phyloP scores from a whole-genome alignment of 495 filamentous ascomycete species.

The Penicillium psychrofluorescens region DNA sequence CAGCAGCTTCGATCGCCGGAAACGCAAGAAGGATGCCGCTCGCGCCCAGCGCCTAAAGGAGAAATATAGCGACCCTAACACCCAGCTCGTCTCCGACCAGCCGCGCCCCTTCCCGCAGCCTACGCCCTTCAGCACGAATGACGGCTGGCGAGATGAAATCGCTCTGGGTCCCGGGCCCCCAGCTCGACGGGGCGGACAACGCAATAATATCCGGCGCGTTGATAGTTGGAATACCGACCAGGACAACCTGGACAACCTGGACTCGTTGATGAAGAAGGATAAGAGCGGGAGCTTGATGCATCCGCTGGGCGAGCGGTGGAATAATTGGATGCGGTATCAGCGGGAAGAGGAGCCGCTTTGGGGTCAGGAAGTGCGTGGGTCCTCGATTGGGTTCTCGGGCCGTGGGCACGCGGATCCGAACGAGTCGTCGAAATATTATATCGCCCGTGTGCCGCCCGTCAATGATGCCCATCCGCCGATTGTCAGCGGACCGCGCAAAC shows the following conservation, averaged over 20 bases:
- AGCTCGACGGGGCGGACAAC: constrained; percentile 45
- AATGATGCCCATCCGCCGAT: constrained; percentile 85
- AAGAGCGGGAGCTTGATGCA: constrained; percentile 24
- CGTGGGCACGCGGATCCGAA: constrained; percentile 32
- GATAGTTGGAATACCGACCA: constrained; percentile 43
- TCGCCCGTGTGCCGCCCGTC: constrained; percentile 66
- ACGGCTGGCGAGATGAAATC: constrained; percentile 82
- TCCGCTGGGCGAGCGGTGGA: constrained; percentile 55
- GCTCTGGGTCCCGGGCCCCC: constrained; percentile 66
- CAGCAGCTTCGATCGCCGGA: constrained; percentile 52
- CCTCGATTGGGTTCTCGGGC: constrained; percentile 46
- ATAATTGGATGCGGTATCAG: constrained; percentile 61
- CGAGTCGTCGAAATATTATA: constrained; percentile 51
- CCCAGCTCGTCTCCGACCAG: constrained; percentile 49
- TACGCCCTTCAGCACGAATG: constrained; percentile 74
- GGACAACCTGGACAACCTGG: constrained; percentile 12
- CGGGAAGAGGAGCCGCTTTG: constrained; percentile 80
- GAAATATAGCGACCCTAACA: constrained; percentile 28
- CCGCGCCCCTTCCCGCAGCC: constrained; percentile 72
- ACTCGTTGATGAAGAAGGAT: constrained; percentile 21
- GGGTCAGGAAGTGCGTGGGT: constrained; percentile 49
- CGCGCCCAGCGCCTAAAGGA: constrained; percentile 52
- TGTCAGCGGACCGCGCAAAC: constrained; percentile 64
- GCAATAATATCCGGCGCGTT: constrained; percentile 31
- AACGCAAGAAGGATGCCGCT: constrained; percentile 58